Evolutionary conservation across 2,329 filamentous ascomycete genomes (phyloP), one percentile per base, ranked within the genome.

Genomic region (Pyrenochaeta sp.): DNA sequence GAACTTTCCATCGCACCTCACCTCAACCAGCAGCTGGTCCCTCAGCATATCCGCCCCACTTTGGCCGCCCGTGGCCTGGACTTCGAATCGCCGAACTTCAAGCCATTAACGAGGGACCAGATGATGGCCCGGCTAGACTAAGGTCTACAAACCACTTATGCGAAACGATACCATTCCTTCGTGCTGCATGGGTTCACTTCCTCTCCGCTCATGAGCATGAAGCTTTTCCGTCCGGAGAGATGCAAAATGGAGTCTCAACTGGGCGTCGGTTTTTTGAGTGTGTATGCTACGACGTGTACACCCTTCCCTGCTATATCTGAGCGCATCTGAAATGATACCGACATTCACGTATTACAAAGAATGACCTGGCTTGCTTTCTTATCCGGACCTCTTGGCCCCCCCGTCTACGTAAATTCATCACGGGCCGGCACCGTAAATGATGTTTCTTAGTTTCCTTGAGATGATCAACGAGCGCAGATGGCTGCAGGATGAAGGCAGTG

Each of bases 41-140:
- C 95, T 55, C 79, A 85, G 60, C 93, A 98, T 77, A 87, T 92
- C 68, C 88, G 88, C 69, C 81, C 91, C 18, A 83, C 87, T 54
- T 84, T 99, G 55, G 86, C 86, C 58, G 84, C 88, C 42, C 88
- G 87, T 69, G 93, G 91, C 49, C 85, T 99, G 65, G 93, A 98
- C 76, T 92, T 97, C 71, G 92, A 97, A 78, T 77, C 76, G 47
- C 73, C 76, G 10, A 93, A 93, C 77, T 91, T 99, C 78, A 92
- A 88, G 68, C 94, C 94, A 40, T 83, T 99, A 81, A 82, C 90
- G 71, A 96, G 92, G 83, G 90, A 95, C 71, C 92, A 97, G 77
- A 98, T 99, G 95, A 91, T 97, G 82, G 95, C 95, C 54, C 92
- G 93, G 78, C 84, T 99, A 78, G 95, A 99, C 81, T 99, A 81